A percentile compares a stretch with the other conserved stretches of the same genome.
Evolutionary conservation across 2,329 filamentous ascomycete species (phyloP).

Genomic region (Sporothrix variecibatus): DNA sequence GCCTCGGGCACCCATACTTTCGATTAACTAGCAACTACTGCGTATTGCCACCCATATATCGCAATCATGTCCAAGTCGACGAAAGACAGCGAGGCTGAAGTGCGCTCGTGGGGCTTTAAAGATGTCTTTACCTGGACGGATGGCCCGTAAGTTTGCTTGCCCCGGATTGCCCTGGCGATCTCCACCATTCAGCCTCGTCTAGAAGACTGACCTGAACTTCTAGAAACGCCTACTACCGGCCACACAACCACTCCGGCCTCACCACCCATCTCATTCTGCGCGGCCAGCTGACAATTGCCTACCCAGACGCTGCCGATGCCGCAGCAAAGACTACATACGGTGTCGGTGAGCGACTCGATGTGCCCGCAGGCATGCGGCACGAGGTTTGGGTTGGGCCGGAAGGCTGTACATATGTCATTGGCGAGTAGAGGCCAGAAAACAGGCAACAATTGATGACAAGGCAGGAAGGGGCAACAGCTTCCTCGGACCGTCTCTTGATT

Average conservation of each 20-base stretch:
- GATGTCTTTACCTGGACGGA: conserved; percentile 75
- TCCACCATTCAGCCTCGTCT: background rate
- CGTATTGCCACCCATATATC: background rate
- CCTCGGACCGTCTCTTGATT: background rate
- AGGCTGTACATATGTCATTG: conserved; percentile 69
- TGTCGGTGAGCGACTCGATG: conserved; percentile 64
- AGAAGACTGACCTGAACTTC: conserved; percentile 17
- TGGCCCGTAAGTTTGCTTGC: conserved; percentile 52
- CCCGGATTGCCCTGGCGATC: conserved; percentile 18
- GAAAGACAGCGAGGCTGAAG: conserved; percentile 57
- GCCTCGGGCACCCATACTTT: background rate
- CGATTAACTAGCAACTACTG: background rate
- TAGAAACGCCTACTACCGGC: conserved; percentile 68
- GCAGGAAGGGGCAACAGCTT: background rate
- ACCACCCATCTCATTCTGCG: conserved; percentile 70
- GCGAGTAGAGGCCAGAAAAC: conserved; percentile 44
- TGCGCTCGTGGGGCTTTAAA: conserved; percentile 68
- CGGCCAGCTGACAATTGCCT: conserved; percentile 67
- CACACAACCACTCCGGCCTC: conserved; percentile 63
- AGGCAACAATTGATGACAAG: background rate
- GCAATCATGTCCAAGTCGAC: background rate
- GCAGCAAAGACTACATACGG: conserved; percentile 56
- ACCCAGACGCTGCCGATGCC: conserved; percentile 56
- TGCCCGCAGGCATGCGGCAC: conserved; percentile 63
- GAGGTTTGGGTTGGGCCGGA: conserved; percentile 69